Percentiles rank a stretch among this genome's conserved stretches.
phyloP scores from a whole-genome alignment of 176 grass and related monocot genomes.

The Oryza glaberrima region DNA sequence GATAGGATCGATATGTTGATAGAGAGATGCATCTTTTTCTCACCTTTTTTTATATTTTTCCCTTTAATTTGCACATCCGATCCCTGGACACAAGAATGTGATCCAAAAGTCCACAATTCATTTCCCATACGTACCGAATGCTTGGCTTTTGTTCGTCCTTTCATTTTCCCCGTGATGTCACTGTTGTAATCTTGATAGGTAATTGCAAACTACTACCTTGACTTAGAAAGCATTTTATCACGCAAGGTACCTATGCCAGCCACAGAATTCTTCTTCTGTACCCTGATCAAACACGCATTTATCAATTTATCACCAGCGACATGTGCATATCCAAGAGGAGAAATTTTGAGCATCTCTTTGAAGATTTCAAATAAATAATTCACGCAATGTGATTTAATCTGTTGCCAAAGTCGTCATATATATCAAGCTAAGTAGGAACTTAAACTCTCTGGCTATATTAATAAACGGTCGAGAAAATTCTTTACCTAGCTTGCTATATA shows the following conservation, averaged over 20 bases:
- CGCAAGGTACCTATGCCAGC: constrained; percentile 44
- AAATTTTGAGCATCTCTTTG: not conserved
- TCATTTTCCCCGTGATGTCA: constrained; percentile 42
- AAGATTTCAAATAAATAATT: constrained; percentile 30
- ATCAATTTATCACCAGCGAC: constrained; percentile 3
- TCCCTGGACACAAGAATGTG: constrained; percentile 39
- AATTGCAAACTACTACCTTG: constrained; percentile 58
- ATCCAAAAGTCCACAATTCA: constrained; percentile 41
- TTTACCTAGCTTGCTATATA: not conserved
- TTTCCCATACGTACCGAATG: constrained; percentile 43
- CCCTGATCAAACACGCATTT: not conserved
- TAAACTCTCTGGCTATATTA: constrained; percentile 11
- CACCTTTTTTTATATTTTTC: not conserved
- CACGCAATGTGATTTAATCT: not conserved
- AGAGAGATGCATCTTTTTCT: not conserved
- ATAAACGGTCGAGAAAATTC: not conserved
- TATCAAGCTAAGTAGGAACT: not conserved
- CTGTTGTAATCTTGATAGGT: constrained; percentile 41
- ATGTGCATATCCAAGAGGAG: constrained; percentile 8
- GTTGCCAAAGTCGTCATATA: constrained; percentile 36
- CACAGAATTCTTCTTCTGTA: constrained; percentile 33
- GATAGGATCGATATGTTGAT: constrained; percentile 21
- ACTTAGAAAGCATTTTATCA: constrained; percentile 34
- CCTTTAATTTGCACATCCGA: not conserved
- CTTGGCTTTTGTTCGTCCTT: not conserved